Percentiles rank a stretch among this genome's conserved stretches.
Evolutionary conservation across 805 yeast genomes (phyloP).

Genomic region (Starmerella apicola): DNA sequence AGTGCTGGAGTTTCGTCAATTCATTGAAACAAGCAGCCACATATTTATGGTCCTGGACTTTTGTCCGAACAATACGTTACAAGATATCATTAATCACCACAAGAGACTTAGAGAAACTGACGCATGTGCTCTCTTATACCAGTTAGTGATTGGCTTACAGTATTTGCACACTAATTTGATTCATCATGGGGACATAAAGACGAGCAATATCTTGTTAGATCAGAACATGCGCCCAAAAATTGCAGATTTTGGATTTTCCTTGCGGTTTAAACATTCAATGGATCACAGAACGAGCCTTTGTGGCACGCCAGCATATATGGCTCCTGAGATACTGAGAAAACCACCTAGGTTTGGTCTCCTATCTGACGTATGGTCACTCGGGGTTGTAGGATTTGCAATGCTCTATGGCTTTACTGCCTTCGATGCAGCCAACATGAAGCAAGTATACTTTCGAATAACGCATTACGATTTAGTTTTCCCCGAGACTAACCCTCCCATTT

Average conservation of each 20-base stretch:
- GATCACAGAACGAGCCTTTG: conserved; percentile 82
- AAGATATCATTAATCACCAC: conserved; percentile 77
- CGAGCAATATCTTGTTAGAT: conserved; percentile 90
- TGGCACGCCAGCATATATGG: conserved; percentile 96
- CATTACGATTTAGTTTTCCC: conserved; percentile 71
- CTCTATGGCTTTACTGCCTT: conserved; percentile 90
- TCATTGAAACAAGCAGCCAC: conserved; percentile 86
- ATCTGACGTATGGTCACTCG: conserved; percentile 97
- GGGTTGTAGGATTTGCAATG: conserved; percentile 86
- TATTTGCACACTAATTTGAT: conserved; percentile 83
- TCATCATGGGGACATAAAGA: conserved; percentile 85
- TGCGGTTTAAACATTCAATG: conserved; percentile 56
- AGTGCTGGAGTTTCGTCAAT: conserved; percentile 80
- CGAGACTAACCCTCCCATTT: conserved; percentile 37
- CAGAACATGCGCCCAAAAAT: conserved; percentile 82
- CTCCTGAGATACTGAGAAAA: conserved; percentile 79
- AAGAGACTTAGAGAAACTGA: conserved; percentile 81
- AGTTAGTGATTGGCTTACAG: conserved; percentile 81
- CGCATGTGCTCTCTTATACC: conserved; percentile 73
- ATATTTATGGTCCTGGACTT: conserved; percentile 84
- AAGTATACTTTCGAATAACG: conserved; percentile 80
- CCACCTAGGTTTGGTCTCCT: conserved; percentile 71
- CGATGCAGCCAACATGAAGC: conserved; percentile 81
- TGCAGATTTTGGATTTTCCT: conserved; percentile 95
- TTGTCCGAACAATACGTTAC: conserved; percentile 83